phyloP scores from a whole-genome alignment of 2,329 filamentous ascomycete genomes.

The Cyanodermella asteris region DNA sequence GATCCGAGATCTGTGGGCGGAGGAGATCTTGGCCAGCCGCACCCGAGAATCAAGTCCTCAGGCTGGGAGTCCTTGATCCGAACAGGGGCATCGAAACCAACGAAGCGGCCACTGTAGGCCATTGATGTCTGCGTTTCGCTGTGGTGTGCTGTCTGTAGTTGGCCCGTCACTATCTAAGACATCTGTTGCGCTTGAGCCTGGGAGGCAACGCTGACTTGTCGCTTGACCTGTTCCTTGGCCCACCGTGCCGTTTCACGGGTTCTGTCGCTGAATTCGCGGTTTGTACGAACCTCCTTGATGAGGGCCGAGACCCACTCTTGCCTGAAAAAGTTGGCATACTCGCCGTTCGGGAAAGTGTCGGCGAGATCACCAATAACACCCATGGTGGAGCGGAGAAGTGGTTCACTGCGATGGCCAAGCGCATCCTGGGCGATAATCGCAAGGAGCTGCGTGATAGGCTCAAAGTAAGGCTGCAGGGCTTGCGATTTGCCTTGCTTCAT shows the following conservation, averaged over 20 bases:
- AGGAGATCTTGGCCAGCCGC: too few species aligned
- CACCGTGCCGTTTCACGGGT: conserved; percentile 91
- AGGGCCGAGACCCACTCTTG: conserved; percentile 75
- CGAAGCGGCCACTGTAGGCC: too few species aligned
- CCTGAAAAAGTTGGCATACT: conserved; percentile 66
- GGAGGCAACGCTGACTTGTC: conserved; percentile 33
- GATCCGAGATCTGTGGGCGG: too few species aligned
- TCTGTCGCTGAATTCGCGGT: conserved; percentile 63
- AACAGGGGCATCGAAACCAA: too few species aligned
- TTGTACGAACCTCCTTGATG: conserved; percentile 78
- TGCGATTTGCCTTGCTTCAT: conserved; percentile 55
- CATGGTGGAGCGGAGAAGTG: conserved; percentile 82
- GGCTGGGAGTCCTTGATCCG: too few species aligned
- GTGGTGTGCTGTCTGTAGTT: too few species aligned
- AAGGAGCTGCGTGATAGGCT: conserved; percentile 71
- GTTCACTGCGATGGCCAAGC: conserved; percentile 66
- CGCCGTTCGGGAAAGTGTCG: conserved; percentile 78
- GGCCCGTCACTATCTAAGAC: conserved; percentile 6
- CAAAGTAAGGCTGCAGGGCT: conserved; percentile 54
- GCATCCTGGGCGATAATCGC: conserved; percentile 58
- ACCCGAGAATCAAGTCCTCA: too few species aligned
- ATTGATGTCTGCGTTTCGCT: too few species aligned
- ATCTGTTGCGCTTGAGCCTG: conserved; percentile 5
- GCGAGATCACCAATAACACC: conserved; percentile 92
- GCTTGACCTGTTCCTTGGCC: conserved; percentile 94